Percentiles rank a stretch among this genome's conserved stretches.
phyloP scores from a whole-genome alignment of 441 rosid genomes.

The Raphanus hybrid region DNA sequence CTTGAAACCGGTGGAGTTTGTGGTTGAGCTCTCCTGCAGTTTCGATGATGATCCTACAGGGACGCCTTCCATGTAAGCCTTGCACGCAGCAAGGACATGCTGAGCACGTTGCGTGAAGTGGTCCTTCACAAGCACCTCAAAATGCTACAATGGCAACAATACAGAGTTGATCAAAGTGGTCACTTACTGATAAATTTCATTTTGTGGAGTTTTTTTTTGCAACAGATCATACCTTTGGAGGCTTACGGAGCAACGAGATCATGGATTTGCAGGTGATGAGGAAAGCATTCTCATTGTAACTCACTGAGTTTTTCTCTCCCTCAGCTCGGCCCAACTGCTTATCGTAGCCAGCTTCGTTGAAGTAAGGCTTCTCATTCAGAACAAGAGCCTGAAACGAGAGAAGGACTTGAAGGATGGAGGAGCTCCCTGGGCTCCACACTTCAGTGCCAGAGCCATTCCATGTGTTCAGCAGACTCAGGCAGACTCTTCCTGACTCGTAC shows the following conservation, averaged over 20 bases:
- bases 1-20: constrained; percentile 86
- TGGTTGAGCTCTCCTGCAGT: constrained; percentile 46
- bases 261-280: constrained; percentile 87
- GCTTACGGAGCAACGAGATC: constrained; percentile 70
- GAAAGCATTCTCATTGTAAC: constrained; percentile 88
- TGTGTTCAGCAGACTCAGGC: constrained; percentile 91
- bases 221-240: constrained; percentile 72
- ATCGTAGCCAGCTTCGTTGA: constrained; percentile 96
- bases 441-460: constrained; percentile 89
- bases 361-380: constrained; percentile 93
- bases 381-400: constrained; percentile 96
- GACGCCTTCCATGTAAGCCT: constrained; percentile 79
- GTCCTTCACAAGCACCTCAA: constrained; percentile 77
- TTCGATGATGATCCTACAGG: constrained; percentile 54
- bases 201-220: constrained; percentile 17
- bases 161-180: constrained; percentile 26
- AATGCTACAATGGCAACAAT: constrained; percentile 62
- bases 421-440: constrained; percentile 82
- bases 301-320: constrained; percentile 88
- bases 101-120: constrained; percentile 58
- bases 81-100: constrained; percentile 63
- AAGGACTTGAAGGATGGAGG: constrained; percentile 89
- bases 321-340: constrained; percentile 80
- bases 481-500: constrained; percentile 89
- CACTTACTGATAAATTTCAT: constrained; percentile 3